Evolutionary conservation across 225 moss, liverwort and hornwort genomes (phyloP), one percentile per base, ranked within the genome.

Genomic region (Marchantia polymorpha): DNA sequence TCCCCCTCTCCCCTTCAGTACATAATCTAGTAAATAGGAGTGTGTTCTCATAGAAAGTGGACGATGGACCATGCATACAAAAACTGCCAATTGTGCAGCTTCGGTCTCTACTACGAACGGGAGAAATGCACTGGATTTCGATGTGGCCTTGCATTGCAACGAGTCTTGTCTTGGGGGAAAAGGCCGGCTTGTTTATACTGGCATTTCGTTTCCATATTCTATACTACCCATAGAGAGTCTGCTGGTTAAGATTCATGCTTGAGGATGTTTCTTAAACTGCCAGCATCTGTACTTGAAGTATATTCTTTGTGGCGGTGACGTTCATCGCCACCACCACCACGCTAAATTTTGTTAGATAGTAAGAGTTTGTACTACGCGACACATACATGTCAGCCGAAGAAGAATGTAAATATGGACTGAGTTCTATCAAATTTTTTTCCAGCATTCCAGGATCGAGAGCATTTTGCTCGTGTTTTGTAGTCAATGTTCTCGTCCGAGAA

Each of bases 321-420:
- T 64, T 8, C 50, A 77, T 50, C 64, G 50, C 49, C 64, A 65
- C 64, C 77, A 77, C 49, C 64, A 65, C 64, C 77, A 77, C 30
- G 66, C 15, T n/a, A 65, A 77, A 77, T 77, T 77, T 77, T 77
- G 65, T 50, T 51, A 76, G 49, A 64, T 61, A 75, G 56, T 39
- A 29, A 12, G n/a, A 53, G 55, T 50, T 53, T 12, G 25, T n/a
- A 74, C 55, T 64, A n/a, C 51, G 72, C 26, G 52, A 52, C 73
- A 53, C 26, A 46, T 14, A 73, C 54, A n/a, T 75, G 27, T 58
- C 15, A 75, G 53, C 58, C 39, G 59, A 27, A 75, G 75, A 20
- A 20, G 59, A 59, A 9, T 75, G 75, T 75, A 75, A 19, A 75
- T 72, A 20, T 23, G 72, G 50, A 25, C 23, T 52, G 31, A 75